phyloP scores from a whole-genome alignment of 257 asterid genomes.

The Datura wrightii region DNA sequence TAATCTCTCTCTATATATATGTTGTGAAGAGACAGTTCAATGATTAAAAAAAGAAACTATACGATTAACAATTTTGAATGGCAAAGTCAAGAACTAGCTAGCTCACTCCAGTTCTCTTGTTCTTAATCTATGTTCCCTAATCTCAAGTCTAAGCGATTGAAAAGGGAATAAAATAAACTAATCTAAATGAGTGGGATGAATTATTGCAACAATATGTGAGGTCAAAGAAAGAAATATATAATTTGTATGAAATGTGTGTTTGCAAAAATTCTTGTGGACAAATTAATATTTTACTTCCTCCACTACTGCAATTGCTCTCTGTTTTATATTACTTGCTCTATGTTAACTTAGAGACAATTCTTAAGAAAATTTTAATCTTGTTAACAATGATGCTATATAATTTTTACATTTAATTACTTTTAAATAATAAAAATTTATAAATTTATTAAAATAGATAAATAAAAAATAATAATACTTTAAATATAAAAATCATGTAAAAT shows the following conservation, averaged over 20 bases:
- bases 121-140: neutral
- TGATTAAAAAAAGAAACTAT: neutral
- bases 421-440: too few species aligned
- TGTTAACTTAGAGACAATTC: too few species aligned
- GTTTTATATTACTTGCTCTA: too few species aligned
- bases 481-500: too few species aligned
- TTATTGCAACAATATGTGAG: neutral
- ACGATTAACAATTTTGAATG: neutral
- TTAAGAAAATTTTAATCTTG: too few species aligned
- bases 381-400: too few species aligned
- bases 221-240: neutral
- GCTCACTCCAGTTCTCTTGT: neutral
- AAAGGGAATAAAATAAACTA: neutral
- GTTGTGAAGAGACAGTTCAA: neutral
- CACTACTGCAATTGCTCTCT: neutral
- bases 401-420: too few species aligned
- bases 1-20: neutral
- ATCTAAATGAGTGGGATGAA: slow-evolving; percentile 5
- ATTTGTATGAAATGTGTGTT: neutral
- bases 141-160: neutral
- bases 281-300: neutral
- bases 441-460: too few species aligned
- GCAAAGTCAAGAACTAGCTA: neutral
- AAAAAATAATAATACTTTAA: too few species aligned
- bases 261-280: neutral